Percentiles rank a stretch among this genome's conserved stretches.
Conservation (phyloP, 148 eudicot genomes). For the Rhododendron ferrugineum region DNA sequence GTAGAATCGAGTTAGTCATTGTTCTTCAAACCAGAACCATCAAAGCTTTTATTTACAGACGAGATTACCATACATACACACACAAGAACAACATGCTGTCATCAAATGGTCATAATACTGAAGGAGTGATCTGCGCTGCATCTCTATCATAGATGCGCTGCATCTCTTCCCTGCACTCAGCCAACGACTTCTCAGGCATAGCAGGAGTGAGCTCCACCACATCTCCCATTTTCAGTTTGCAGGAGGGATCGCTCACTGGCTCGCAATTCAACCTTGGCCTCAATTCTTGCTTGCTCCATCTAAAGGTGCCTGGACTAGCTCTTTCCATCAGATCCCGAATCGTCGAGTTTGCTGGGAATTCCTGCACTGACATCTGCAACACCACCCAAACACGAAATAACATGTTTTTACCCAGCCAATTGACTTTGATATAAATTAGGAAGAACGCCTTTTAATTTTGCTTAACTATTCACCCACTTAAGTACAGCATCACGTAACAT, state of each 20-base stretch:
- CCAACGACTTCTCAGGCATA: conserved; percentile 71
- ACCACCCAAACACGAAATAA: conserved; percentile 7
- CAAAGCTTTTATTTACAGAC: neutral
- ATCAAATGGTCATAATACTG: neutral
- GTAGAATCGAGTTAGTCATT: neutral
- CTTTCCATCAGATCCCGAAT: conserved; percentile 60
- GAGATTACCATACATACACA: neutral
- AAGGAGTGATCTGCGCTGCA: too few relatives aligned
- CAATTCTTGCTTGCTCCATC: conserved; percentile 68
- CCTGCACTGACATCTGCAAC: conserved; percentile 91
- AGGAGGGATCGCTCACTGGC: conserved; percentile 59
- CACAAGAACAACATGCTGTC: neutral
- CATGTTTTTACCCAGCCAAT: neutral
- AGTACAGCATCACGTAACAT: neutral
- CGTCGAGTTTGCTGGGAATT: conserved; percentile 70
- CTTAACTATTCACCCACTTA: neutral
- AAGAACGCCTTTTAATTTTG: neutral
- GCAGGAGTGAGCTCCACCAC: conserved; percentile 77
- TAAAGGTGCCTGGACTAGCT: conserved; percentile 54
- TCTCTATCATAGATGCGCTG: conserved; percentile 70
- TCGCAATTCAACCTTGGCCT: conserved; percentile 76
- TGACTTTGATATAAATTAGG: neutral
- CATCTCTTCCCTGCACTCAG: conserved; percentile 81
- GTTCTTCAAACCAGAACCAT: neutral
- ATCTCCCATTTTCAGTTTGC: conserved; percentile 89